Evolutionary conservation across 257 asterid genomes (phyloP), one percentile per base, ranked within the genome.

Genomic region (Orobanche coerulescens): DNA sequence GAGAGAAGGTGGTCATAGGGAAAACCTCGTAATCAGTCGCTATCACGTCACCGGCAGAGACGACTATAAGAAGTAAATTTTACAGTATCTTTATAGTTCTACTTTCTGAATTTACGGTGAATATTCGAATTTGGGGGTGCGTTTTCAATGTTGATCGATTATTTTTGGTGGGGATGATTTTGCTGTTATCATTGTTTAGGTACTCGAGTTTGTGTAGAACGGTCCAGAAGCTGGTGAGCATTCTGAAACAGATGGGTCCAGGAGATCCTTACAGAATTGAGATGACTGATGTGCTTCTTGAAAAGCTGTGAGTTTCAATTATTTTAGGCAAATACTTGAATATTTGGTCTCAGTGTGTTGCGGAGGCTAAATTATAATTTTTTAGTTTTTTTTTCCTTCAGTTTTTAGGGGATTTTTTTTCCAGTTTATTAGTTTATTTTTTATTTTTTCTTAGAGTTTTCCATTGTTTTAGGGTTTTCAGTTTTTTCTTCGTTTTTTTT

Each of bases 1-100:
- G 77, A 79, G 97, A 68, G 99, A 89, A 83, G 95, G 94, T 2
- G 86, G 95, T 36, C 96, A 89, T 60, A 74, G 99, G 69, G 99
- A 93, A 76, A 75, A 64, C 68, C 67, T 40, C 18, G 94, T 89
- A 7, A 74, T 86, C 80, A 96, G 78, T 13, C 95, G 94, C 10
- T 93, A 93, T 72, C 96, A 80, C 54, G 68, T 93, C 31, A 83
- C 94, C 19, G 84, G 81, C 59, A 78, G 96, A 79, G 97, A 89
- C 76, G 97, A 89, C 73, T 93, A 89, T 75, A 93, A 89, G 64
- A 89, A 81, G 99, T 89, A 73, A 24, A 0, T 14, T 34, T 49
- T 25, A 6, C 15, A 0, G 12, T 31, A 34, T 23, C 1, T 31
- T 64, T 44, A 30, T 13, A 15, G 6, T n/a, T 55, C 48, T 40